Evolutionary conservation across 768 basidiomycete genomes (phyloP).

Genomic region (Kondoa malvinella): DNA sequence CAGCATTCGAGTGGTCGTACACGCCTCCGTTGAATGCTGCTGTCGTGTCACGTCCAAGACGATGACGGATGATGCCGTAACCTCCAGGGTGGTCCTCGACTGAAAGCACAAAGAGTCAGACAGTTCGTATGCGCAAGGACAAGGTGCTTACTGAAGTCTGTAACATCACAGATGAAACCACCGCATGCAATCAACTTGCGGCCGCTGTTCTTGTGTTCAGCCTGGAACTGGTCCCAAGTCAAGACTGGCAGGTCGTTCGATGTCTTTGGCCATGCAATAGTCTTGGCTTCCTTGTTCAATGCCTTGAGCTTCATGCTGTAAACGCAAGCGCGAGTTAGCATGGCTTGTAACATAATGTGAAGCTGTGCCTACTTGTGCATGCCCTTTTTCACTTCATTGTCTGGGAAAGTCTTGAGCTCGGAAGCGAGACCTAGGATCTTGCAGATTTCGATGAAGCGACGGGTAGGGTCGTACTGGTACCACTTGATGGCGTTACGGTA

Average conservation of each 20-base stretch:
- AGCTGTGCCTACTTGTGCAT: conserved; percentile 38
- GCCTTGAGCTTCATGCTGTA: conserved; percentile 17
- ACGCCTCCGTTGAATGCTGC: conserved; percentile 70
- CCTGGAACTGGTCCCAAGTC: conserved; percentile 60
- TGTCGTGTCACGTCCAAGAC: conserved; percentile 61
- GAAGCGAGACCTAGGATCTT: conserved; percentile 52
- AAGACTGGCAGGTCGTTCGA: conserved; percentile 51
- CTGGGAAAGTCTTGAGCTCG: conserved; percentile 66
- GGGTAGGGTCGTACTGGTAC: conserved; percentile 28
- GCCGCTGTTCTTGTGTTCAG: conserved; percentile 41
- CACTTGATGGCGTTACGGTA: conserved; percentile 52
- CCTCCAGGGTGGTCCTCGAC: conserved; percentile 68
- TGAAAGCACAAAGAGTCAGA: neutral
- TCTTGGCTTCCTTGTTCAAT: conserved; percentile 7
- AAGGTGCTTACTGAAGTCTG: conserved; percentile 37
- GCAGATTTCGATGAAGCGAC: conserved; percentile 62
- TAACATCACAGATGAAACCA: conserved; percentile 49
- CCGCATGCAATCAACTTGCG: conserved; percentile 44
- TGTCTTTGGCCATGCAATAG: conserved; percentile 36
- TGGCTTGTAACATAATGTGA: neutral
- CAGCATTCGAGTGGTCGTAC: conserved; percentile 66
- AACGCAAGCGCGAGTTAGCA: neutral
- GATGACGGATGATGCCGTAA: conserved; percentile 40
- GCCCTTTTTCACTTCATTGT: conserved; percentile 72
- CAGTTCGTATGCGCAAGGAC: neutral